Evolutionary conservation across 2,329 filamentous ascomycete genomes (phyloP), one percentile per base, ranked within the genome.

Genomic region (Diaporthe citri): DNA sequence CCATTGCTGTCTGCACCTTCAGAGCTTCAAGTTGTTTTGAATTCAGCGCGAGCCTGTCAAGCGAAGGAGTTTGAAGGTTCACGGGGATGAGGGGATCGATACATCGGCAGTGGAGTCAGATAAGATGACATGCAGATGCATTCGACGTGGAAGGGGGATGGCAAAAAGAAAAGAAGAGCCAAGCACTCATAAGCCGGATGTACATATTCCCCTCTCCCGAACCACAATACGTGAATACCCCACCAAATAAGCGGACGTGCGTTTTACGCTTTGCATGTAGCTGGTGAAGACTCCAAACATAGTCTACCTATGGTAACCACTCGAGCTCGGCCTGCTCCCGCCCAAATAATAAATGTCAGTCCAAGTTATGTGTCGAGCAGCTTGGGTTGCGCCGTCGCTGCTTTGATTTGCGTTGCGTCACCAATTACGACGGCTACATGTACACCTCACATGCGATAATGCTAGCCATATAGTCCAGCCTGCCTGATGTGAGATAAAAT

Each of bases 51-150:
- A 10, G 62, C 62, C 51, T 34, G 12, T 51, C 20, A 36, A 25
- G 20, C 20, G 31, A n/a, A 9, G 17, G 43, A 66, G 36, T 5
- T 4, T 51, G 43, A 25, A 25, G 6, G 36, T 17, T 66, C 62
- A 4, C 36, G 20, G 6, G 28, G 28, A 36, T 36, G 62, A 66
- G 62, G 43, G 62, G 62, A 34, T 66, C 6, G 28, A 15, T n/a
- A 66, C 10, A 34, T 36, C 13, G 12, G 62, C 20, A 12, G 62
- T 15, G 28, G 22, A 51, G 62, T 9, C 46, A 52, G 46, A 39
- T 51, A 51, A 17, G 62, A 34, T 67, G 62, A 67, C 31, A 34
- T 67, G 43, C 28, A 67, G 43, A 36, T 67, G 31, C 31, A 52
- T 36, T 25, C 13, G 31, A 39, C 1, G 41, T 5, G 22, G 12